phyloP scores from a whole-genome alignment of 2,329 filamentous ascomycete species.

The Zymoseptoria brevis region DNA sequence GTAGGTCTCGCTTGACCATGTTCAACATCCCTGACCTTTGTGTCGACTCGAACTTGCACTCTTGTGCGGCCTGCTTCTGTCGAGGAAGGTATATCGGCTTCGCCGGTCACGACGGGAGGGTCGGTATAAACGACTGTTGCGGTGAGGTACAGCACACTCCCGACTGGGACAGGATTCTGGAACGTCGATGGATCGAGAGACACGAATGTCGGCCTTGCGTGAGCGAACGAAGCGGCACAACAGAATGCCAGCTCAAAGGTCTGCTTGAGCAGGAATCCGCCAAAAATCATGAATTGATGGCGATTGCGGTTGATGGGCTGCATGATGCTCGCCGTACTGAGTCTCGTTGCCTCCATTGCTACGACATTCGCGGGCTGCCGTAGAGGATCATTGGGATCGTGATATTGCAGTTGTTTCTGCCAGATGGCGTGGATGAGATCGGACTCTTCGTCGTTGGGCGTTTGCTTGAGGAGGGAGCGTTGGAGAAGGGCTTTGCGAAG shows the following conservation, averaged over 20 bases:
- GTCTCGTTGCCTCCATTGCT: conserved; percentile 55
- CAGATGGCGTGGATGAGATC: conserved; percentile 67
- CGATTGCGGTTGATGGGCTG: conserved; percentile 50
- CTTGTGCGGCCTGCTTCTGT: conserved; percentile 41
- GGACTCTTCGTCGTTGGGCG: conserved; percentile 63
- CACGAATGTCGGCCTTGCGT: conserved; percentile 62
- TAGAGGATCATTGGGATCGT: conserved; percentile 49
- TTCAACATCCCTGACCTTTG: conserved; percentile 64
- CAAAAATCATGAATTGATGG: conserved; percentile 73
- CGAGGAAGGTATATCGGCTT: conserved; percentile 27
- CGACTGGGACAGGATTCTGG: conserved; percentile 66
- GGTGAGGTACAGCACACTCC: conserved; percentile 65
- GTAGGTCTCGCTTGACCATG: conserved; percentile 60
- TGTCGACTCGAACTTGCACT: conserved; percentile 63
- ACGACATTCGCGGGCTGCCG: conserved; percentile 51
- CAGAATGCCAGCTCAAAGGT: conserved; percentile 72
- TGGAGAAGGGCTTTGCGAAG: conserved; percentile 57
- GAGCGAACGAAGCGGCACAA: conserved; percentile 62
- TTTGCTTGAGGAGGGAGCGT: conserved; percentile 55
- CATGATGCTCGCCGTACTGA: conserved; percentile 65
- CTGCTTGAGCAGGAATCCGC: conserved; percentile 65
- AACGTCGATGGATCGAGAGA: conserved; percentile 67
- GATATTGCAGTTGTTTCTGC: conserved; percentile 58
- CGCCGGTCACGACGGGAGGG: conserved; percentile 41
- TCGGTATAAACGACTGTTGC: conserved; percentile 67